Conservation (phyloP, 169 alveolate genomes). For the Plasmodium falciparum region DNA sequence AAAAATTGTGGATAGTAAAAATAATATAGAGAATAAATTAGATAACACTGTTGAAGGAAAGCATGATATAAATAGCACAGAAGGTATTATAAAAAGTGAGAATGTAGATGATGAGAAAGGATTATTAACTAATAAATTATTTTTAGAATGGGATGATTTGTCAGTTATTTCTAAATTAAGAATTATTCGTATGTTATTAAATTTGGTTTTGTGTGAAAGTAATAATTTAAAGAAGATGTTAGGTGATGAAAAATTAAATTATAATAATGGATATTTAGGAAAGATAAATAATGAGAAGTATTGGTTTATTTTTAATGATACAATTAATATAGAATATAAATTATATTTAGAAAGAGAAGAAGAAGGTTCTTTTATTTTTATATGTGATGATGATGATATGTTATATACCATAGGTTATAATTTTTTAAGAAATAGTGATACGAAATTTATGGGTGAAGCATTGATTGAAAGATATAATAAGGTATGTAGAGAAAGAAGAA, state of each 20-base stretch:
- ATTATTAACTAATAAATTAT: constrained; percentile 32
- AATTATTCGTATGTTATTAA: constrained; percentile 52
- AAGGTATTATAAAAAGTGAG: background rate
- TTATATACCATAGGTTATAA: constrained; percentile 47
- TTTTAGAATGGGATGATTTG: constrained; percentile 73
- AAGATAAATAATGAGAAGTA: constrained; percentile 48
- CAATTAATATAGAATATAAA: constrained; percentile 43
- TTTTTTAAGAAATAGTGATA: constrained; percentile 16
- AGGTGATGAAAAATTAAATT: constrained; percentile 13
- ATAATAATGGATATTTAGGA: constrained; percentile 51
- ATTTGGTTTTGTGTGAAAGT: constrained; percentile 72
- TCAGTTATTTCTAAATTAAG: constrained; percentile 32
- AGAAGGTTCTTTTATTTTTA: constrained; percentile 34
- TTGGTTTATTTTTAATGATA: constrained; percentile 72
- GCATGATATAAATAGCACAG: background rate
- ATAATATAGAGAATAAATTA: background rate
- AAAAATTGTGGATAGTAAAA: background rate
- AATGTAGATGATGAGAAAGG: constrained; percentile 4
- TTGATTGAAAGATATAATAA: constrained; percentile 57
- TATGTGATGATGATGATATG: constrained; percentile 69
- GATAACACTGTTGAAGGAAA: background rate
- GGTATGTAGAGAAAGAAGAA: constrained; percentile 69
- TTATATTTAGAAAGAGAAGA: constrained; percentile 72
- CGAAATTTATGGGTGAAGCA: constrained; percentile 41
- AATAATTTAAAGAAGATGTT: constrained; percentile 50